These are phyloP conservation scores for Epichloe festucae DNA, from an alignment of 2,329 filamentous ascomycete genomes.

Conservation along the genomic window DNA sequence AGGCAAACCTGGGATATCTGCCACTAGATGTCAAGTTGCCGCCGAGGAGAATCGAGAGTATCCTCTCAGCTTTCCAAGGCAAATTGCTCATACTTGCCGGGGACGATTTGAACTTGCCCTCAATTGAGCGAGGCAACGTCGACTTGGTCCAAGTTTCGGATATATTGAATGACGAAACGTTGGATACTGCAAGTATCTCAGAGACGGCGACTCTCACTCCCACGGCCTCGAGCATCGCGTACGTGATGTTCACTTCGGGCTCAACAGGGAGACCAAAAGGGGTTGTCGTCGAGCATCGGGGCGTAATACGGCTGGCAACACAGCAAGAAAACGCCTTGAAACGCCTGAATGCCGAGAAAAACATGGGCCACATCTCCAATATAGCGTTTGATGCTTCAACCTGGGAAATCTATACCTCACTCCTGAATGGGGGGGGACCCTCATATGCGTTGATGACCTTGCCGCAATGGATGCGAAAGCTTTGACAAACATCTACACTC, in stretches of 20 bases:
- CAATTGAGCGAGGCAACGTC: not conserved
- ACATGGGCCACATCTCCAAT: slow-evolving; percentile 5
- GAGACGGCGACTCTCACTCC: not conserved
- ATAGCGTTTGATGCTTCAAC: slow-evolving; percentile 8
- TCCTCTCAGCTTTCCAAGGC: slow-evolving; percentile 7
- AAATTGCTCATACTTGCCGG: slow-evolving; percentile 9
- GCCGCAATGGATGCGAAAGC: slow-evolving; percentile 1
- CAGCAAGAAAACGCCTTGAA: not conserved
- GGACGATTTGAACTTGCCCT: not conserved
- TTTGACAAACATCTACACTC: not conserved
- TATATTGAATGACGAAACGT: slow-evolving; percentile 1
- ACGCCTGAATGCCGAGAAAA: not conserved
- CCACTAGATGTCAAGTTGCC: slow-evolving; percentile 12
- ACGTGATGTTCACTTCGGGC: slow-evolving; percentile 13
- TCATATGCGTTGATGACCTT: slow-evolving; percentile 7
- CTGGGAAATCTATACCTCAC: slow-evolving; percentile 4
- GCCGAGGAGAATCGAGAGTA: slow-evolving; percentile 7
- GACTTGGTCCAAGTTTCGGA: slow-evolving; percentile 7
- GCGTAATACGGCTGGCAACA: slow-evolving; percentile 2
- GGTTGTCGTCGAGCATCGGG: slow-evolving; percentile 11
- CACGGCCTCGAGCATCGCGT: slow-evolving; percentile 4
- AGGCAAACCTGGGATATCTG: slow-evolving; percentile 13
- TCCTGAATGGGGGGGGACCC: slow-evolving; percentile 6
- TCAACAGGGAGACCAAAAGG: slow-evolving; percentile 13
- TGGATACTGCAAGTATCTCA: not conserved